Percentiles rank a stretch among this genome's conserved stretches.
Conservation (phyloP, 2,329 filamentous ascomycete genomes). For the Venturia nashicola region DNA sequence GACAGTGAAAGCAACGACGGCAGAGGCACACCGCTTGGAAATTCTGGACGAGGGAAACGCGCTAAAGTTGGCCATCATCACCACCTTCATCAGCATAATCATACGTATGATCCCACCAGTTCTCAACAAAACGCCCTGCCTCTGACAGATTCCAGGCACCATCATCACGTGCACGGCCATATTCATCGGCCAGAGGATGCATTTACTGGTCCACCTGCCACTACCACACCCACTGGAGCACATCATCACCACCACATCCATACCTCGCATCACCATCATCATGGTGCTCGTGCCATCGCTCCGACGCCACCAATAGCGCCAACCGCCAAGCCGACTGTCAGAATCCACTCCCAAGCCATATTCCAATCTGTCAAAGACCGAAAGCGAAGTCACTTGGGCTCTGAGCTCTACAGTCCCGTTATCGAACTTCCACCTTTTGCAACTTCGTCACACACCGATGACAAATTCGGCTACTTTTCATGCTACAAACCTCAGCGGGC, state of each 20-base stretch:
- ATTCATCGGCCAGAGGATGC: constrained; percentile 21
- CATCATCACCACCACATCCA: constrained; percentile 26
- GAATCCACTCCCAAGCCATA: constrained; percentile 56
- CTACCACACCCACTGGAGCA: constrained; percentile 18
- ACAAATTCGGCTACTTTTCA: constrained; percentile 45
- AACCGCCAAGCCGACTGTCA: constrained; percentile 50
- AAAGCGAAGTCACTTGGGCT: constrained; percentile 71
- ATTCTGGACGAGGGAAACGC: constrained; percentile 57
- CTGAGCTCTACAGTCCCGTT: constrained; percentile 64
- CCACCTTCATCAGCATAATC: constrained; percentile 34
- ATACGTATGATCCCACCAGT: constrained; percentile 32
- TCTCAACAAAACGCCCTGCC: constrained; percentile 4
- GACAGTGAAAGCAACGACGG: constrained; percentile 52
- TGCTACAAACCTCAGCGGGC: constrained; percentile 62
- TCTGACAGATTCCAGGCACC: constrained; percentile 25
- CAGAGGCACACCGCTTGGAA: constrained; percentile 44
- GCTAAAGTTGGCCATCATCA: constrained; percentile 45
- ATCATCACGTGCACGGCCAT: constrained; percentile 40
- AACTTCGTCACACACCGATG: constrained; percentile 25
- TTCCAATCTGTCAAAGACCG: constrained; percentile 58
- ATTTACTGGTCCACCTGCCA: constrained; percentile 18
- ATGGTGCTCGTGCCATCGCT: constrained; percentile 18
- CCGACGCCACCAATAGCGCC: constrained; percentile 15
- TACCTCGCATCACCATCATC: constrained; percentile 24
- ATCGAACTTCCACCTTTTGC: constrained; percentile 36